Percentiles rank a stretch among this genome's conserved stretches.
Evolutionary conservation across 2,329 filamentous ascomycete species (phyloP).

Genomic region (Bipolaris gigantea): DNA sequence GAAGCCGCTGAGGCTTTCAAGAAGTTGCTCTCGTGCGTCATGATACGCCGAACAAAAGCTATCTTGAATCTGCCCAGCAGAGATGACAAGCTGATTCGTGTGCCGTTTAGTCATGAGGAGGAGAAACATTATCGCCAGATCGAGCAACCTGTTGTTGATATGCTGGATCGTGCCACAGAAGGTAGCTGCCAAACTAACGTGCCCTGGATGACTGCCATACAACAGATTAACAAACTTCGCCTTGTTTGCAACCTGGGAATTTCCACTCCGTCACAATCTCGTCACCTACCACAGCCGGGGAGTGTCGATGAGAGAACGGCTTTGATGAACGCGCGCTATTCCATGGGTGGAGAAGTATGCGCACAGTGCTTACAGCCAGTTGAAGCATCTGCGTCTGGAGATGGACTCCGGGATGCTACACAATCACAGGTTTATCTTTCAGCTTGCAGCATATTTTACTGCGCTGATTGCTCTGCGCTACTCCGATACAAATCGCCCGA

Average conservation of each 20-base stretch:
- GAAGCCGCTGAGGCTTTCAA: constrained; percentile 48
- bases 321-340: constrained; percentile 1
- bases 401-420: neutral
- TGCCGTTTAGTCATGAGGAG: constrained; percentile 1
- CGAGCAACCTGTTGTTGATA: neutral
- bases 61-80: constrained; percentile 46
- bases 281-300: neutral
- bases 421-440: neutral
- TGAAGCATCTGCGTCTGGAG: neutral
- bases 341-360: neutral
- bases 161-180: neutral
- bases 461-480: neutral
- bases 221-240: constrained; percentile 52
- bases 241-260: constrained; percentile 53
- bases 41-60: constrained; percentile 48
- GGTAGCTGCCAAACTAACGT: neutral
- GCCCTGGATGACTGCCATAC: constrained; percentile 34
- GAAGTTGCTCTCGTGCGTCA: constrained; percentile 42
- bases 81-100: constrained; percentile 24
- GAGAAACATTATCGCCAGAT: neutral
- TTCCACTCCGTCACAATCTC: neutral
- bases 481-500: neutral
- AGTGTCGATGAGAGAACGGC: neutral
- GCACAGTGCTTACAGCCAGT: neutral
- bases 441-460: constrained; percentile 4